These are phyloP conservation scores for Pseudogymnoascus sp. DNA, from an alignment of 2,329 filamentous ascomycete genomes.

Conservation along the genomic window DNA sequence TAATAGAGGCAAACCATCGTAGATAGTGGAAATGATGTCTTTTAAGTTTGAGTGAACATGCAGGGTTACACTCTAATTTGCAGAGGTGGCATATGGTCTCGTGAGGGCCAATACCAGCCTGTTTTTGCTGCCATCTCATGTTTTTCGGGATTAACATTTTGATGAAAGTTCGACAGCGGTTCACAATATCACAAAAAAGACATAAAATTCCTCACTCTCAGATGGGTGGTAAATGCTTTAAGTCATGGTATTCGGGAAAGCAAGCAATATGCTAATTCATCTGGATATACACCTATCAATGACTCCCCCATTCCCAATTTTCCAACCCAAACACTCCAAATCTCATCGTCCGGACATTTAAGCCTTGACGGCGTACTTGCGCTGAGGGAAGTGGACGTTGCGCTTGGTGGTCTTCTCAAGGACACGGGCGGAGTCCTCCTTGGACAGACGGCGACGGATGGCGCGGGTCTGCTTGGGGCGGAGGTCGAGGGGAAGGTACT, in stretches of 20 bases:
- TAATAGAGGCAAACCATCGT: background rate
- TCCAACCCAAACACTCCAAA: constrained; percentile 4
- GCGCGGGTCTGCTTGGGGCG: constrained; percentile 96
- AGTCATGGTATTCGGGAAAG: constrained; percentile 11
- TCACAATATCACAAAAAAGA: background rate
- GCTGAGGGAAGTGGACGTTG: constrained; percentile 90
- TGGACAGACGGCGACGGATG: constrained; percentile 89
- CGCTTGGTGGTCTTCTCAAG: constrained; percentile 98
- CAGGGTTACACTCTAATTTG: background rate
- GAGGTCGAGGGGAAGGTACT: constrained; percentile 97
- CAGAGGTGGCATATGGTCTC: background rate
- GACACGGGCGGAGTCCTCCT: constrained; percentile 76
- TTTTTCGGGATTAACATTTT: background rate
- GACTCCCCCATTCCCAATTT: constrained; percentile 9
- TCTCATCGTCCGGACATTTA: constrained; percentile 29
- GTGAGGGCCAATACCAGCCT: background rate
- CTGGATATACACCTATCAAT: constrained; percentile 9
- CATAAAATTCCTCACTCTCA: background rate
- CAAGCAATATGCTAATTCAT: constrained; percentile 11
- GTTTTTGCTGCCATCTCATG: background rate
- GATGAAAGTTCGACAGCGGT: background rate
- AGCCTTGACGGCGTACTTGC: constrained; percentile 97
- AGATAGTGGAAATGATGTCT: background rate
- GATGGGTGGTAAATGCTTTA: background rate
- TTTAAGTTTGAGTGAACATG: background rate